Percentiles rank a stretch among this genome's conserved stretches.
Evolutionary conservation across 2,329 filamentous ascomycete species (phyloP).

Genomic region (Ceratocystis harringtonii): DNA sequence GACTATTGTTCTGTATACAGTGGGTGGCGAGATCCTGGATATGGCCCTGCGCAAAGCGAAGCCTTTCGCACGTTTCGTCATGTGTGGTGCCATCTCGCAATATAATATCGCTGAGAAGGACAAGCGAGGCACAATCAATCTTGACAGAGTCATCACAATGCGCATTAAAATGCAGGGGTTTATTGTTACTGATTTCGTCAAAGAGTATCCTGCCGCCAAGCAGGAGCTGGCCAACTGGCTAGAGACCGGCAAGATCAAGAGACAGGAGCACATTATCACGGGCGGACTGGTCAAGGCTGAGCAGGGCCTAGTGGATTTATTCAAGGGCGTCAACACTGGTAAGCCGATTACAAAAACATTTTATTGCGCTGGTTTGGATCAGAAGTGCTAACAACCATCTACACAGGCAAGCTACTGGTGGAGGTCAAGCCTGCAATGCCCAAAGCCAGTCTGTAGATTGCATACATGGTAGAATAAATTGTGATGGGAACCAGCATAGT

Average conservation of each 20-base stretch:
- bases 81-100: conserved; percentile 55
- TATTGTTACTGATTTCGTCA: conserved; percentile 53
- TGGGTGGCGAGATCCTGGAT: conserved; percentile 57
- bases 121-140: conserved; percentile 41
- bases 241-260: conserved; percentile 55
- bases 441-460: conserved; percentile 6
- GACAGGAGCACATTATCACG: conserved; percentile 54
- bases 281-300: conserved; percentile 54
- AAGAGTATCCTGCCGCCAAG: conserved; percentile 42
- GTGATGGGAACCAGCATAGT: no score
- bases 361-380: background rate
- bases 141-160: conserved; percentile 37
- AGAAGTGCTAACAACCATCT: background rate
- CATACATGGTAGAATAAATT: no score
- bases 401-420: conserved; percentile 30
- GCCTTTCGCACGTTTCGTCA: conserved; percentile 47
- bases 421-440: conserved; percentile 30
- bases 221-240: conserved; percentile 52
- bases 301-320: conserved; percentile 47
- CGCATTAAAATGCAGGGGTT: conserved; percentile 54
- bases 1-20: conserved; percentile 20
- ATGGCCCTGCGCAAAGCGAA: conserved; percentile 49
- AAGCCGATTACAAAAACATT: conserved; percentile 25
- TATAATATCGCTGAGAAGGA: conserved; percentile 41
- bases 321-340: conserved; percentile 55